phyloP scores from a whole-genome alignment of 257 asterid genomes.

The Avicennia marina region DNA sequence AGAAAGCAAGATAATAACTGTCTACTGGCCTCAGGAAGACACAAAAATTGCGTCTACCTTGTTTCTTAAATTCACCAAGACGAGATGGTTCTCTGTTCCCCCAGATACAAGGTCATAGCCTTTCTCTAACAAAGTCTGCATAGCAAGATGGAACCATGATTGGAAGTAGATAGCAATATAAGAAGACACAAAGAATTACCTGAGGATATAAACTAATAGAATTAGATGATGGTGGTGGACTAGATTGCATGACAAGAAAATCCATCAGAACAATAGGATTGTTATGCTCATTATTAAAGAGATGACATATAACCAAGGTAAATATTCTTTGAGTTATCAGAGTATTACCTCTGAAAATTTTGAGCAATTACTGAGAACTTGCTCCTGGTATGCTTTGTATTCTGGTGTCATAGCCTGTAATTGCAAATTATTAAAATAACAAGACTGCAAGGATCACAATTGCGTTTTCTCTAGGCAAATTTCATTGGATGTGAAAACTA shows the following conservation, averaged over 20 bases:
- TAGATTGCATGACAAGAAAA: conserved; percentile 1
- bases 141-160: conserved; percentile 1
- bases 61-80: conserved; percentile 72
- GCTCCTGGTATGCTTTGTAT: conserved; percentile 88
- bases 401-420: conserved; percentile 89
- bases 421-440: not conserved
- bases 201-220: not conserved
- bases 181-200: not conserved
- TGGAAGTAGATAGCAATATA: not conserved
- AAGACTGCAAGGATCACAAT: conserved; percentile 4
- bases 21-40: not conserved
- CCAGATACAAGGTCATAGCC: conserved; percentile 93
- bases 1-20: conserved; percentile 1
- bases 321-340: conserved; percentile 3
- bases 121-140: conserved; percentile 63
- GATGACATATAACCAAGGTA: no score
- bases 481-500: not conserved
- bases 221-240: not conserved
- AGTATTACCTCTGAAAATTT: conserved; percentile 77
- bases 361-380: conserved; percentile 83
- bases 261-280: no score
- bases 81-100: conserved; percentile 97
- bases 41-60: conserved; percentile 40
- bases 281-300: no score
- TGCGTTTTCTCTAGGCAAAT: not conserved